Evolutionary conservation across 768 basidiomycete genomes (phyloP), one percentile per base, ranked within the genome.

Genomic region (Obba rivulosa): DNA sequence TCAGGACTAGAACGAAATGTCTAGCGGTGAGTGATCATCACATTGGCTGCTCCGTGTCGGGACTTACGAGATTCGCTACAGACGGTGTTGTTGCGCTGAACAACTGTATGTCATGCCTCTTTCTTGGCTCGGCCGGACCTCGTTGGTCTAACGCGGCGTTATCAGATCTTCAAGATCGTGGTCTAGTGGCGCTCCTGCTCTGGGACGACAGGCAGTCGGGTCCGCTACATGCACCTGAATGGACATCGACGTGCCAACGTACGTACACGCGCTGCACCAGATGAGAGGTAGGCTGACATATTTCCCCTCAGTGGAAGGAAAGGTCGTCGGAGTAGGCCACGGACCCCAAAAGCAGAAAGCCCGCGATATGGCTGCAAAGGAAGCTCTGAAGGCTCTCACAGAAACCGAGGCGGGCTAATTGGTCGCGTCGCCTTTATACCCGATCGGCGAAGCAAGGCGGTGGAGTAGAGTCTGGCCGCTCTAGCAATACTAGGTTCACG

Each of bases 221-320:
- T 0, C 68, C 69, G 0, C 64, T 62, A 11, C 71, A 81, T 46
- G 64, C 62, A 3, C 76, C 74, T 5, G 57, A 62, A 34, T 86
- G 83, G 83, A 81, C 70, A 1, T 73, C 68, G 2, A 54, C 73
- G 4, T 85, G 83, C 63, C 83, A 80, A 71, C 74, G 85, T 82
- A 41, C 51, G 57, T 49, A 53, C 1, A 8, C 11, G 36, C 18
- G 20, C 38, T 11, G 8, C n/a, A n/a, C 16, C 1, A 1, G 8
- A 3, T 18, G 21, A 7, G 8, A 34, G 0, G 4, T 31, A 8
- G 21, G 16, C 13, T 45, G 44, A 24, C 37, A 24, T 34, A 18
- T 49, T 46, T 3, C 42, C 7, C 16, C n/a, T 18, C 53, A 85
- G 83, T 85, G 52, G 66, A 75, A 36, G 79, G 79, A 1, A 59